Evolutionary conservation across 2,329 filamentous ascomycete species (phyloP).

Genomic region (Pseudodiploospora longispora): DNA sequence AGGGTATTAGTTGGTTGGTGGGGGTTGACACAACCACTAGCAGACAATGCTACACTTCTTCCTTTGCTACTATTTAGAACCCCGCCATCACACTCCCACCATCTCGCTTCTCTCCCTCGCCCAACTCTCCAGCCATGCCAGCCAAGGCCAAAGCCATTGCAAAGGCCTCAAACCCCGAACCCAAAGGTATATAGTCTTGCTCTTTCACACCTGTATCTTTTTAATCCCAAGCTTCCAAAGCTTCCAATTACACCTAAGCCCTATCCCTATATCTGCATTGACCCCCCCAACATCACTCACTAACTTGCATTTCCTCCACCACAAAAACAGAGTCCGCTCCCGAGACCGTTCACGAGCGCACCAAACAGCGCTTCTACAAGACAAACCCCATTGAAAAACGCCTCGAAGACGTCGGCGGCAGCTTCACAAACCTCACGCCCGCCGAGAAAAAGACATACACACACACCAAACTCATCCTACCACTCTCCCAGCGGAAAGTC

Average conservation of each 20-base stretch:
- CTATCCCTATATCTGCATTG: too few species aligned
- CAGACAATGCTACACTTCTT: too few species aligned
- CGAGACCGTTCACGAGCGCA: slow-evolving; percentile 41
- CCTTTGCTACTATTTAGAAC: background rate
- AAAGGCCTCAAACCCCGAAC: slow-evolving; percentile 13
- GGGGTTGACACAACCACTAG: too few species aligned
- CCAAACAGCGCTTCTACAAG: slow-evolving; percentile 38
- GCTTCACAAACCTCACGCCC: slow-evolving; percentile 34
- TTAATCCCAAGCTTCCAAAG: background rate
- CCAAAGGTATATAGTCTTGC: slow-evolving; percentile 14
- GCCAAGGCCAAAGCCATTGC: slow-evolving; percentile 14
- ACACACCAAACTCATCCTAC: slow-evolving; percentile 37
- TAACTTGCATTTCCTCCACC: background rate
- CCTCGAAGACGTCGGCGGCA: slow-evolving; percentile 33
- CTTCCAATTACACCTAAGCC: background rate
- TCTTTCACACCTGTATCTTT: background rate
- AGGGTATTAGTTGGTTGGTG: too few species aligned
- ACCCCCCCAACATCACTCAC: too few species aligned
- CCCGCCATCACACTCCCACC: slow-evolving; percentile 10
- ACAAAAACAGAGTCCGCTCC: slow-evolving; percentile 26
- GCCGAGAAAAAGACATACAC: slow-evolving; percentile 42
- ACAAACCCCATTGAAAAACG: slow-evolving; percentile 42
- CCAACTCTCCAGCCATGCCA: slow-evolving; percentile 13
- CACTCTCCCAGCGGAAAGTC: slow-evolving; percentile 28
- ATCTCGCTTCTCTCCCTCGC: too few species aligned